Base-by-base conservation (phyloP, 306 rosid species). In the Ochetophila trinervis region DNA sequence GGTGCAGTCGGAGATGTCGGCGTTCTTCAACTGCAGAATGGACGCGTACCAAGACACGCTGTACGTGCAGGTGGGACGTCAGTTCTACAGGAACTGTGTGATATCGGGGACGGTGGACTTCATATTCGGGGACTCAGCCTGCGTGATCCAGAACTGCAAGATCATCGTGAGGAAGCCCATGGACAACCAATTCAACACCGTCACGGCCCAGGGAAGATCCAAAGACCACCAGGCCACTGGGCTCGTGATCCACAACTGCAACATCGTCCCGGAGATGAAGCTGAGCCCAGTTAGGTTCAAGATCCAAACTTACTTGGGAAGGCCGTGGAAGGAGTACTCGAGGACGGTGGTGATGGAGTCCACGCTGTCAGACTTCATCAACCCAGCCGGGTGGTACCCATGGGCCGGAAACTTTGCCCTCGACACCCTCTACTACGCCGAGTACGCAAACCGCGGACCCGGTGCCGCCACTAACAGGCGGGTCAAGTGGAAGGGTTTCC, bases 71-170 rank as follows among this genome's bases (percentile, higher is more conserved):
- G 57, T 83, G 2, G 70, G 83, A 1, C 83, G 89, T 19, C 97
- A 91, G 14, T 87, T 85, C 80, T 87, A 78, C 80, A 79, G 95
- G 32, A 79, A 91, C 80, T 86, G 97, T 21, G 95, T 86, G 42
- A 80, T 88, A 56, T 79, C 91, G 0, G 96, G 97, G 5, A 89
- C 96, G 0, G 73, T 90, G 0, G 96, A 90, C 64, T 91, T 78
- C 81, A 88, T 91, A 9, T 91, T 91, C 34, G 96, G 97, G 1
- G 82, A 79, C 14, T 57, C 81, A 0, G 0, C 82, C 4, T 54
- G 79, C 1, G 8, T 83, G 20, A 83, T 90, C 72, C 97, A 90
- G 44, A 80, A 83, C 85, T 81, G 83, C 0, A 5, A 47, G 4
- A 80, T 90, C 78, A 63, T 82, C 1, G 84, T 60, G 27, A 80